Evolutionary conservation across 495 filamentous ascomycete genomes (phyloP).

Genomic region (Pseudotulostoma volvatum): DNA sequence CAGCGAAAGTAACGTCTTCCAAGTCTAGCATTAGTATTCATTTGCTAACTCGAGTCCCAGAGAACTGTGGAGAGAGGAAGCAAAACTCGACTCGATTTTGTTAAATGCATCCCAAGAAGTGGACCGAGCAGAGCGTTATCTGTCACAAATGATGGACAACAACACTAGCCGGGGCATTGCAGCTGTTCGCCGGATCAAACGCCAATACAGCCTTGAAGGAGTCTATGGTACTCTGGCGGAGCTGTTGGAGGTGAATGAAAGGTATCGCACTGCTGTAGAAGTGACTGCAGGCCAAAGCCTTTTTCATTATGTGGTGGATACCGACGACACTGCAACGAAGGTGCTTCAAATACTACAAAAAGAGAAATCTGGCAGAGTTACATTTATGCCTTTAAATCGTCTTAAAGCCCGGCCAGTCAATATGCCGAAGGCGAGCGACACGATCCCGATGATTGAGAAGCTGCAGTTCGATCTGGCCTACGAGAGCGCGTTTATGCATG

Average conservation of each 20-base stretch:
- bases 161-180: constrained; percentile 71
- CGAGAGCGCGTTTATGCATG: constrained; percentile 75
- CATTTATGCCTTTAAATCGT: constrained; percentile 84
- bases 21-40: not conserved
- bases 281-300: constrained; percentile 82
- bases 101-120: constrained; percentile 55
- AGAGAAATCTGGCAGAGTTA: constrained; percentile 69
- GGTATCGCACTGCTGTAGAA: constrained; percentile 78
- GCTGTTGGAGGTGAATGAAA: constrained; percentile 68
- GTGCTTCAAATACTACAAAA: constrained; percentile 67
- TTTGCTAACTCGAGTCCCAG: constrained; percentile 14
- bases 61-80: constrained; percentile 78
- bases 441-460: constrained; percentile 72
- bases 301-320: constrained; percentile 95
- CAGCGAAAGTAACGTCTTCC: constrained; percentile 53
- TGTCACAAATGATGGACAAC: constrained; percentile 78
- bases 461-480: constrained; percentile 62
- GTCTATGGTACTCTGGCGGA: constrained; percentile 88
- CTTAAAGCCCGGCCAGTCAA: constrained; percentile 50
- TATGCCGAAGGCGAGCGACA: constrained; percentile 73
- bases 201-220: constrained; percentile 60
- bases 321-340: constrained; percentile 67
- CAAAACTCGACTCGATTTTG: constrained; percentile 65
- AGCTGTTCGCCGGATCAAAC: constrained; percentile 63
- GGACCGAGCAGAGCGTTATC: constrained; percentile 53